Conservation (phyloP, 2,329 filamentous ascomycete species). For the Claviceps quebecensis region DNA sequence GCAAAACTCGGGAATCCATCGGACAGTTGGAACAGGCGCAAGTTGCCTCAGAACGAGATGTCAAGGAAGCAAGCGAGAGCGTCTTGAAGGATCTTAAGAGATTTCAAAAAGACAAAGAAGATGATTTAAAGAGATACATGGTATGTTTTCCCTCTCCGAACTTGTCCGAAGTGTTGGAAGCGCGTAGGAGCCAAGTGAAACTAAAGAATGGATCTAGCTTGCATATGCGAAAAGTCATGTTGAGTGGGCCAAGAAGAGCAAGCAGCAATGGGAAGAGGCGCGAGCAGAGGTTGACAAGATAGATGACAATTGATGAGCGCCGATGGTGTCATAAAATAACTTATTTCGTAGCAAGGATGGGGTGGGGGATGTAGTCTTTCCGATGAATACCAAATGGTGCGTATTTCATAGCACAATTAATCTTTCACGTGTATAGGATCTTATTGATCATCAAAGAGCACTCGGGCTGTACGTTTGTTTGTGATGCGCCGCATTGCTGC, state of each 20-base stretch:
- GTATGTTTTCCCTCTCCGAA: constrained; percentile 37
- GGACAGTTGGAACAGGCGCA: constrained; percentile 80
- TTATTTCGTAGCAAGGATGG: too few species aligned
- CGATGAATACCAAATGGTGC: background rate
- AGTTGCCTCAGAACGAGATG: constrained; percentile 76
- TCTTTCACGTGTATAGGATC: background rate
- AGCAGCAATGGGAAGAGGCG: constrained; percentile 87
- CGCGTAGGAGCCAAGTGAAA: background rate
- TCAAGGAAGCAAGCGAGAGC: constrained; percentile 79
- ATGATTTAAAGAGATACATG: constrained; percentile 89
- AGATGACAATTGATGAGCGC: constrained; percentile 39
- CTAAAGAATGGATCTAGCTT: constrained; percentile 42
- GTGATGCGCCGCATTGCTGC: background rate
- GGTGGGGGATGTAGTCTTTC: background rate
- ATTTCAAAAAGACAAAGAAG: constrained; percentile 92
- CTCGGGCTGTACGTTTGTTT: background rate
- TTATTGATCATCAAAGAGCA: background rate
- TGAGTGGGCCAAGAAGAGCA: constrained; percentile 82
- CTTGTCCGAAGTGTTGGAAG: background rate
- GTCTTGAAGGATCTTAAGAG: constrained; percentile 81
- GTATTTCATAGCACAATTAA: background rate
- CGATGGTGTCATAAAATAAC: too few species aligned
- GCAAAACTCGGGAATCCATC: constrained; percentile 85
- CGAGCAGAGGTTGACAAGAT: constrained; percentile 81
- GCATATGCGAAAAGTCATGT: constrained; percentile 87